phyloP scores from a whole-genome alignment of 148 eudicot species.

The Suaeda aralocaspica region DNA sequence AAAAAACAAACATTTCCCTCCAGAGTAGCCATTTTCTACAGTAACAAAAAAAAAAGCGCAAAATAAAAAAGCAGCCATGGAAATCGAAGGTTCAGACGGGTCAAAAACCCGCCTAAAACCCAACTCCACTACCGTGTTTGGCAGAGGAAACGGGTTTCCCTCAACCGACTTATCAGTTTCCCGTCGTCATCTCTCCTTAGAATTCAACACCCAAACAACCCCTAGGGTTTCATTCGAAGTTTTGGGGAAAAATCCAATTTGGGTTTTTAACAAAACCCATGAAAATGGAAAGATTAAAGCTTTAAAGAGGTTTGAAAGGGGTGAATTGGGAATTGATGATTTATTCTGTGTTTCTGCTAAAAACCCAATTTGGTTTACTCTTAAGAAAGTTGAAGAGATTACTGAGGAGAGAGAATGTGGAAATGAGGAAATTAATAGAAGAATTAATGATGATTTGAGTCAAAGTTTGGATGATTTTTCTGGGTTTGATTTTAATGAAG shows the following conservation, averaged over 20 bases:
- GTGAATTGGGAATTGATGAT: conserved; percentile 57
- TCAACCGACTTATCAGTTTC: conserved; percentile 52
- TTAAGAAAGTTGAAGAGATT: conserved; percentile 27
- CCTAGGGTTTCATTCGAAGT: conserved; percentile 52
- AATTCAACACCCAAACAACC: conserved; percentile 15
- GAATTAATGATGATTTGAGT: conserved; percentile 36
- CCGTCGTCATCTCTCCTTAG: conserved; percentile 61
- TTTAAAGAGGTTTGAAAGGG: conserved; percentile 54
- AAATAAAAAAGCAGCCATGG: conserved; percentile 33
- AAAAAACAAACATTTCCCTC: conserved; percentile 4
- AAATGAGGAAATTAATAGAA: conserved; percentile 15
- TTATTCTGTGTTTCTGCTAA: conserved; percentile 60
- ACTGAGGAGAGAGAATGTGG: conserved; percentile 20
- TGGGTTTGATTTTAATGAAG: conserved; percentile 32
- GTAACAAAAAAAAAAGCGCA: background rate
- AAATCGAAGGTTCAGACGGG: conserved; percentile 52
- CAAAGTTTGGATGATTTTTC: conserved; percentile 35
- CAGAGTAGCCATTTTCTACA: no score
- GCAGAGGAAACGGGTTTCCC: conserved; percentile 43
- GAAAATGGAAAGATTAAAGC: conserved; percentile 36
- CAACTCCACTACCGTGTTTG: conserved; percentile 36
- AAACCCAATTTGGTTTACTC: conserved; percentile 59
- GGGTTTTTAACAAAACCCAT: conserved; percentile 30
- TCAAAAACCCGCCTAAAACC: conserved; percentile 36
- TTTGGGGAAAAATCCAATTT: conserved; percentile 72